Evolutionary conservation across 2,329 filamentous ascomycete genomes (phyloP), one percentile per base, ranked within the genome.

Genomic region (Neofusicoccum parvum): DNA sequence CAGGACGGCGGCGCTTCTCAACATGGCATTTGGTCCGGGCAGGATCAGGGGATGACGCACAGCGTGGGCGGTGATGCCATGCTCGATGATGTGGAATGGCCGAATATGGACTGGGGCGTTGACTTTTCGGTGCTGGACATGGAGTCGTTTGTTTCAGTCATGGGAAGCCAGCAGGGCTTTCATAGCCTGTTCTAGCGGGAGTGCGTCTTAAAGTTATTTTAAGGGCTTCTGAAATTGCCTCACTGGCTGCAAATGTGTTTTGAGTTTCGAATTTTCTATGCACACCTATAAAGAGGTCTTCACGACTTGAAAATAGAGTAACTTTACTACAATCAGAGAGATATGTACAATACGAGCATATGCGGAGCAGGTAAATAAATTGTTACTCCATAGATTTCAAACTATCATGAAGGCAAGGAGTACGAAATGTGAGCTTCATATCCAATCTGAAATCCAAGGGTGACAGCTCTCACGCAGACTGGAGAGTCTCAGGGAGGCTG

Each of bases 61-160:
- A 6, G 34, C 14, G 32, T 5, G 43, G 58, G n/a, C 2, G 11
- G 12, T 6, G 17, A 48, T 27, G 32, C 20, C 5, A 15, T 62
- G 0, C 11, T 49, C 0, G 46, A 62, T 9, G 23, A 49, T 6
- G 5, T 62, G 2, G 32, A 27, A 14, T 27, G 32, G 32, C 58
- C 58, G 36, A 49, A 23, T n/a, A 49, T 49, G 17, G 58, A 62
- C 15, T 62, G 58, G 58, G 58, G 58, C 1, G 14, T 62, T 9
- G 58, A 62, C n/a, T 39, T 62, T 2, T 49, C 58, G 12, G 0
- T 62, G 17, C 12, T 62, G 43, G 58, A 62, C 9, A n/a, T 62
- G 14, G 58, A 49, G n/a, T 32, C 36, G 6, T 62, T 62, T 34
- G 58, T 62, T 20, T 50, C 58, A 10, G 46, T 41, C 2, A 49